Percentiles rank a stretch among this genome's conserved stretches.
Evolutionary conservation across 2,329 filamentous ascomycete genomes (phyloP).

Genomic region (Daldinia sp.): DNA sequence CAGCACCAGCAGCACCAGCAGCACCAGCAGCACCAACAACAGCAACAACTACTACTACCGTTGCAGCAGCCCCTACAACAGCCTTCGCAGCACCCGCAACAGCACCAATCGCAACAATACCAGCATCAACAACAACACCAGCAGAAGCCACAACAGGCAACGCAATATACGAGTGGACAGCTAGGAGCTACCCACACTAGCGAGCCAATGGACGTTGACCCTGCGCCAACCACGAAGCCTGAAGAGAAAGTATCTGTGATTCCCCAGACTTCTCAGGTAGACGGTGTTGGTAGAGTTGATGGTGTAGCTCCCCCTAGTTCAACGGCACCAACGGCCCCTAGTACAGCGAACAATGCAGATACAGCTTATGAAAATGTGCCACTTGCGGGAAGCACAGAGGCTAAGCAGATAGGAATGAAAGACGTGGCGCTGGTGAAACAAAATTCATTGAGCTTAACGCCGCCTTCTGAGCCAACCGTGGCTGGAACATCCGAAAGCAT

Average conservation of each 20-base stretch:
- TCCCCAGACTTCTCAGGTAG: slow-evolving; percentile 48
- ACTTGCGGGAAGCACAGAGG: slow-evolving; percentile 59
- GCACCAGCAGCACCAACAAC: background rate
- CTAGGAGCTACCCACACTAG: background rate
- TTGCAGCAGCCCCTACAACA: background rate
- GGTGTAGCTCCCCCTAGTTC: slow-evolving; percentile 65
- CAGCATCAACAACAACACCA: background rate
- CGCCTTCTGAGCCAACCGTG: slow-evolving; percentile 2
- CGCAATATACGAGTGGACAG: slow-evolving; percentile 9
- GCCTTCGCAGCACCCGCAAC: background rate
- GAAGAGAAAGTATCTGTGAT: slow-evolving; percentile 43
- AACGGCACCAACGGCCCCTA: slow-evolving; percentile 73
- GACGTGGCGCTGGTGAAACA: slow-evolving; percentile 16
- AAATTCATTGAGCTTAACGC: slow-evolving; percentile 38
- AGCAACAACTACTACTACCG: background rate
- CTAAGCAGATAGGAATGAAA: slow-evolving; percentile 45
- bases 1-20: background rate
- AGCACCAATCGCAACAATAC: background rate
- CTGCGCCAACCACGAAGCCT: slow-evolving; percentile 8
- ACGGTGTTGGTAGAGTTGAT: slow-evolving; percentile 52
- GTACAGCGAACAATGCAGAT: slow-evolving; percentile 77
- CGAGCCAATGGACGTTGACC: slow-evolving; percentile 32
- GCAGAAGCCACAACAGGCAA: background rate
- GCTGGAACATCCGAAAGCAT: slow-evolving; percentile 34
- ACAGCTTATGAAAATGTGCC: slow-evolving; percentile 72